Evolutionary conservation across 495 filamentous ascomycete genomes (phyloP), one percentile per base, ranked within the genome.

Genomic region (Geopyxis carbonaria): DNA sequence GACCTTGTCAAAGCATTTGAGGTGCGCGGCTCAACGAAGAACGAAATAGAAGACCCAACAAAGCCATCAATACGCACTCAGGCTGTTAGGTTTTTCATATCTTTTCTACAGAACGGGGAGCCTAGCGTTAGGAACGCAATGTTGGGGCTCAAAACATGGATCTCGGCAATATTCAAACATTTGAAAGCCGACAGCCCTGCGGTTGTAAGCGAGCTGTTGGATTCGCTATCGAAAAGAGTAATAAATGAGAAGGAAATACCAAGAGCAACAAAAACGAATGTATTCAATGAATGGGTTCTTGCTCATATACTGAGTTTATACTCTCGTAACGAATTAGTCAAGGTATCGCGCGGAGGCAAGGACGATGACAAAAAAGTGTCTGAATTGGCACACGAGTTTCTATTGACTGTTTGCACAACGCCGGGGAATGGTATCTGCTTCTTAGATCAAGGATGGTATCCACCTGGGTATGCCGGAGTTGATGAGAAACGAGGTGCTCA

Each of bases 401-500:
- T 56, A 13, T 10, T 45, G 31, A 46, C 27, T n/a, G 38, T 34
- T 31, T 56, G 52, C 19, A 56, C 52, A 6, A 56, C 43, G 27
- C 38, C 41, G 1, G 52, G 47, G 5, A 45, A 36, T 13, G 53
- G 52, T 19, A 37, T 56, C 21, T 56, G 53, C 31, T 56, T 56
- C 30, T 40, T 33, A 6, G 53, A 51, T 40, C 43, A 43, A 24
- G 53, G 53, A 33, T 56, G 53, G 53, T 56, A 56, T 40, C 52
- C 47, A 4, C 47, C 41, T 22, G 42, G 42, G 10, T 38, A 27
- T 32, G 15, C 21, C 18, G 52, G 45, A 30, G 35, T 19, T 24
- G 47, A 38, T 14, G 42, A 48, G 20, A 49, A 48, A 39, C 40
- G 36, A 7, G 33, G 27, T 16, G 34, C 45, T 10, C 53, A 30